Conservation (phyloP, 306 rosid species). For the Coriaria nepalensis region DNA sequence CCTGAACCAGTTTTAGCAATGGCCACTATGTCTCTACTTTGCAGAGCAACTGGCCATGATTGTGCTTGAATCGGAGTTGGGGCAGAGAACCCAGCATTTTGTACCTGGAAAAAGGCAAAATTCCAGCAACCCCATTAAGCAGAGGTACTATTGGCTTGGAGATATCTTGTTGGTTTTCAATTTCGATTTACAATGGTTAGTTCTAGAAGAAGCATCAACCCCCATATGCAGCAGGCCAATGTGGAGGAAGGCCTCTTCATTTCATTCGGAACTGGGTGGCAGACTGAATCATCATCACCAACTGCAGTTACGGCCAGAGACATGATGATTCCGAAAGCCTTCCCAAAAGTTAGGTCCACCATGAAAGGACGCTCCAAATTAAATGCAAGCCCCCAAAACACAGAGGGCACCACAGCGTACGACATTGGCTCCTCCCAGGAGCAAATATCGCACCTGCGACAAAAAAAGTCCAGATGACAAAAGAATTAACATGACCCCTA, state of each 20-base stretch:
- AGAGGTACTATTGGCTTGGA: conserved; percentile 15
- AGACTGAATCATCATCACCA: conserved; percentile 88
- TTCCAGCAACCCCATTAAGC: conserved; percentile 48
- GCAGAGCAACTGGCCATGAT: conserved; percentile 99
- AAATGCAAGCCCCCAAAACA: conserved; percentile 74
- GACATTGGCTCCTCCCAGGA: conserved; percentile 99
- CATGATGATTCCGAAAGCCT: conserved; percentile 97
- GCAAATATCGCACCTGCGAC: conserved; percentile 99
- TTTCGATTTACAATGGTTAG: conserved; percentile 40
- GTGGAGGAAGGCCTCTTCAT: conserved; percentile 99
- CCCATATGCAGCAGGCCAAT: conserved; percentile 58
- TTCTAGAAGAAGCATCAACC: conserved; percentile 94
- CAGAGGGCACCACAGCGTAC: conserved; percentile 99
- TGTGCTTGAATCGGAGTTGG: conserved; percentile 99
- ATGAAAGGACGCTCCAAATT: conserved; percentile 86
- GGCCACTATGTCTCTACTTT: conserved; percentile 91
- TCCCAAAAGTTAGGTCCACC: conserved; percentile 80
- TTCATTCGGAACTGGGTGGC: conserved; percentile 80
- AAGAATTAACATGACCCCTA: conserved; percentile 64
- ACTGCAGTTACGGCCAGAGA: conserved; percentile 65
- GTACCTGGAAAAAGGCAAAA: conserved; percentile 80
- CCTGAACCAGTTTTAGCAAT: conserved; percentile 99
- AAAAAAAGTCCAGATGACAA: conserved; percentile 65
- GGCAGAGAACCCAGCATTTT: conserved; percentile 88
- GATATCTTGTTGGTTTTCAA: conserved; percentile 25